Conservation (phyloP, 305 asterid species). For the Fraxinus sp. region DNA sequence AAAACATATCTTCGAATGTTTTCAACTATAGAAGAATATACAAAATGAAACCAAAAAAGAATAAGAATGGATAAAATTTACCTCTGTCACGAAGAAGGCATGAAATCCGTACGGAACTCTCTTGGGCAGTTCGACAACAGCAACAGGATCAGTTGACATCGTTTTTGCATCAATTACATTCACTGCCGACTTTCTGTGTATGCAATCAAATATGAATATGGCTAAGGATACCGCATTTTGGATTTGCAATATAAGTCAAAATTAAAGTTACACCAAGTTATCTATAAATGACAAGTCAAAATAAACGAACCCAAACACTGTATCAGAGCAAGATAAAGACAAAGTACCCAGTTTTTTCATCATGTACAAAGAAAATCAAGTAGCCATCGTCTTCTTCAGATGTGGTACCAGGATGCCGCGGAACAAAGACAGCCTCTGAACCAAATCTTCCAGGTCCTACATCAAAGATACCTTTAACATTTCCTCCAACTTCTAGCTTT, state of each 20-base stretch:
- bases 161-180: slow-evolving; percentile 88
- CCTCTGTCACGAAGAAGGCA: slow-evolving; percentile 95
- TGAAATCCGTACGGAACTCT: slow-evolving; percentile 97
- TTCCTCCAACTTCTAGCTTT: slow-evolving; percentile 91
- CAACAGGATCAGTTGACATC: slow-evolving; percentile 88
- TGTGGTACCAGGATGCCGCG: slow-evolving; percentile 59
- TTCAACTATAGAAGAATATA: not conserved
- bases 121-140: slow-evolving; percentile 72
- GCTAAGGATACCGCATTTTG: not conserved
- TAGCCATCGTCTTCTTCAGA: slow-evolving; percentile 97
- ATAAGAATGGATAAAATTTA: slow-evolving; percentile 21
- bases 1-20: not conserved
- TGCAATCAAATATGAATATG: slow-evolving; percentile 3
- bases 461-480: slow-evolving; percentile 76
- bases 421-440: slow-evolving; percentile 90
- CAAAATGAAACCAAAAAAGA: not conserved
- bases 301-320: not conserved
- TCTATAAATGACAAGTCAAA: not conserved
- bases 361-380: slow-evolving; percentile 83
- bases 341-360: slow-evolving; percentile 78
- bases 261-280: not conserved
- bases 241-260: not conserved
- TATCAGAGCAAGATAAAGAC: not conserved
- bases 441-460: slow-evolving; percentile 88
- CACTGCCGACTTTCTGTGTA: slow-evolving; percentile 76